These are phyloP conservation scores for Hyphopichia fennica DNA, from an alignment of 1,139 yeast species.

Conservation along the genomic window DNA sequence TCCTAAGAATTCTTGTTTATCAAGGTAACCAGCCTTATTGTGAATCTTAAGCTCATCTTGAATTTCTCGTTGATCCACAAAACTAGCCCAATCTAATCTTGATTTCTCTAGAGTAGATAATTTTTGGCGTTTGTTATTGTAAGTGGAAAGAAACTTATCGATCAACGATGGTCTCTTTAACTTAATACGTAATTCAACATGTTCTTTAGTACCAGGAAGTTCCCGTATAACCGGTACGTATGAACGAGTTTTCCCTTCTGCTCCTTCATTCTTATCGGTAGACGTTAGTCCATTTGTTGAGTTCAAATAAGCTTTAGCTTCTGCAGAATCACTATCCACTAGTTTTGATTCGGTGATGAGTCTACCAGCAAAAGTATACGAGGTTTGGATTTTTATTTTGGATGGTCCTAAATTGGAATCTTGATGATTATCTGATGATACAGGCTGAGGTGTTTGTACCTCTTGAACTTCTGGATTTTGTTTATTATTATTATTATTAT, in stretches of 20 bases:
- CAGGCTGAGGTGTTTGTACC: slow-evolving; percentile 17
- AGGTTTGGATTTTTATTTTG: slow-evolving; percentile 68
- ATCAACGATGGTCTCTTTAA: slow-evolving; percentile 74
- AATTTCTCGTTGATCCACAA: slow-evolving; percentile 84
- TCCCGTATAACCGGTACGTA: slow-evolving; percentile 39
- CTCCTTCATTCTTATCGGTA: neutral
- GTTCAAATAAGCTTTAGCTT: slow-evolving; percentile 77
- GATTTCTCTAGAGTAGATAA: slow-evolving; percentile 91
- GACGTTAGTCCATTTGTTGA: slow-evolving; percentile 40
- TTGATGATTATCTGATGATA: slow-evolving; percentile 6
- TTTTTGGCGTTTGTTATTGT: slow-evolving; percentile 52
- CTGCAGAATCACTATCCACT: slow-evolving; percentile 78
- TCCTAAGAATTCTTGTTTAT: slow-evolving; percentile 84
- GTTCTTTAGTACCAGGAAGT: slow-evolving; percentile 32
- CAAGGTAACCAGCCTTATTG: slow-evolving; percentile 83
- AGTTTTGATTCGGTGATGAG: slow-evolving; percentile 71
- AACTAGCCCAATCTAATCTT: slow-evolving; percentile 91
- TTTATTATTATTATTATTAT: neutral
- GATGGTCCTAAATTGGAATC: slow-evolving; percentile 28
- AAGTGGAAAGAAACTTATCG: slow-evolving; percentile 50
- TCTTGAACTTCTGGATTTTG: slow-evolving; percentile 17
- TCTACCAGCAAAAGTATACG: slow-evolving; percentile 90
- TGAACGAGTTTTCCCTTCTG: slow-evolving; percentile 18
- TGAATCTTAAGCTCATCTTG: slow-evolving; percentile 76
- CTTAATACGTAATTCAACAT: slow-evolving; percentile 32